These are phyloP conservation scores for Athelia psychrophila DNA, from an alignment of 1,284 basidiomycete species.

Conservation along the genomic window DNA sequence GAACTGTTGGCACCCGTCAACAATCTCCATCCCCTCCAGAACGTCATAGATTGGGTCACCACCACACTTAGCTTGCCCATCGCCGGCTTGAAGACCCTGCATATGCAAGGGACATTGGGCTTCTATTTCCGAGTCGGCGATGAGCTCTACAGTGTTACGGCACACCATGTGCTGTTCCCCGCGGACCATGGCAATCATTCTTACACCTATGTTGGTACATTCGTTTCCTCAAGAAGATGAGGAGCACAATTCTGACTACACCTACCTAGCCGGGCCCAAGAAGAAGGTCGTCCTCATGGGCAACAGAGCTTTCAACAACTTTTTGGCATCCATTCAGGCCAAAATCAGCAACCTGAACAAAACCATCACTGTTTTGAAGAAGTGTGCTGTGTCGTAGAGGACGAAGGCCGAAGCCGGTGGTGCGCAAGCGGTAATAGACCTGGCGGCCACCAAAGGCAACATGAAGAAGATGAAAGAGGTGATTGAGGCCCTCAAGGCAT, in stretches of 20 bases:
- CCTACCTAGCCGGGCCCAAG: constrained; percentile 24
- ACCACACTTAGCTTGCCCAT: constrained; percentile 33
- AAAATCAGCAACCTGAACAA: constrained; percentile 23
- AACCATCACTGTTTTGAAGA: constrained; percentile 8
- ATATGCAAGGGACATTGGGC: constrained; percentile 32
- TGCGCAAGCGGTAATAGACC: constrained; percentile 8
- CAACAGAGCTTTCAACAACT: constrained; percentile 25
- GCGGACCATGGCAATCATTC: constrained; percentile 17
- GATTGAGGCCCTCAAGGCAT: constrained; percentile 23
- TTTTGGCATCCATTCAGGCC: constrained; percentile 28
- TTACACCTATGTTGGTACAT: constrained; percentile 27
- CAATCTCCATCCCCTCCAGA: constrained; percentile 26
- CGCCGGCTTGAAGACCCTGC: constrained; percentile 21
- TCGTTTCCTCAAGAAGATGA: constrained; percentile 19
- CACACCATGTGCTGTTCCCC: constrained; percentile 30
- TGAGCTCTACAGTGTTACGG: constrained; percentile 32
- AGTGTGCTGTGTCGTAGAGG: constrained; percentile 4
- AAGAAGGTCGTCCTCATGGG: constrained; percentile 38
- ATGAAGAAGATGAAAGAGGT: constrained; percentile 13
- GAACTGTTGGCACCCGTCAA: constrained; percentile 27
- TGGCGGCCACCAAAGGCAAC: constrained; percentile 13
- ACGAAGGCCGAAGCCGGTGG: constrained; percentile 9
- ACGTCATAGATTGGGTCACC: constrained; percentile 31
- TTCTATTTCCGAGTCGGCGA: constrained; percentile 30
- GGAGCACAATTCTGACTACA: constrained; percentile 25